phyloP scores from a whole-genome alignment of 1,139 yeast genomes.

The Sugiyamaella sp. region DNA sequence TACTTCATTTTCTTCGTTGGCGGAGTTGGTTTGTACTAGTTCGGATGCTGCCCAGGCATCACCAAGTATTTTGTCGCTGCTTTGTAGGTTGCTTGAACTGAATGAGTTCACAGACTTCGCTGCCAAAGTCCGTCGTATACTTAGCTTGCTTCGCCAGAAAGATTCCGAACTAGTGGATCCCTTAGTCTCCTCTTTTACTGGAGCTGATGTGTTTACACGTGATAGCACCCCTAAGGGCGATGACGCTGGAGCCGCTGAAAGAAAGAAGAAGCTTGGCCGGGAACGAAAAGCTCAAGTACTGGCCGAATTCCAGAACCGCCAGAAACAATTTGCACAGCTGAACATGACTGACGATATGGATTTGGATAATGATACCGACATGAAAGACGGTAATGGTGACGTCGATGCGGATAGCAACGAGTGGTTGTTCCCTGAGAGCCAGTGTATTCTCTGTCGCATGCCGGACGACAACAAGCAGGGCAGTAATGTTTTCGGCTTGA shows the following conservation, averaged over 20 bases:
- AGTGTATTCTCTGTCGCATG: conserved; percentile 89
- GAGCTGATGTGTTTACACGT: conserved; percentile 5
- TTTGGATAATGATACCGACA: conserved; percentile 35
- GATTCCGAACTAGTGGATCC: conserved; percentile 19
- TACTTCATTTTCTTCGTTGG: conserved; percentile 13
- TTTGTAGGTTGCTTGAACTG: conserved; percentile 10
- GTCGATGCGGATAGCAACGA: conserved; percentile 46
- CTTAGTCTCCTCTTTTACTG: background rate
- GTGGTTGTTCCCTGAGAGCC: conserved; percentile 79
- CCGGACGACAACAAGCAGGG: conserved; percentile 52
- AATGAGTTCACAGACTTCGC: conserved; percentile 17
- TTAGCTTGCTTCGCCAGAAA: conserved; percentile 20
- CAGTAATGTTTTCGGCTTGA: conserved; percentile 69
- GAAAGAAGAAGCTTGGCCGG: conserved; percentile 69
- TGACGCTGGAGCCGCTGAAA: conserved; percentile 52
- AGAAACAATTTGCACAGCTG: conserved; percentile 64
- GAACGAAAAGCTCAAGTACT: conserved; percentile 72
- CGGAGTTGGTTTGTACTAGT: conserved; percentile 2
- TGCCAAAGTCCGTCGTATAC: conserved; percentile 27
- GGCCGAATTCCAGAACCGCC: conserved; percentile 71
- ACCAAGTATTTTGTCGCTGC: conserved; percentile 14
- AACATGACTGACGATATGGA: conserved; percentile 39
- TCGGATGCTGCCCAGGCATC: conserved; percentile 21
- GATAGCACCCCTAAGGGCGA: conserved; percentile 30
- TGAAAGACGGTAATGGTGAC: conserved; percentile 43